A percentile compares a stretch with the other conserved stretches of the same genome.
These are phyloP conservation scores for Pleurotus citrinopileatus DNA, from an alignment of 768 basidiomycete genomes.

Conservation along the genomic window DNA sequence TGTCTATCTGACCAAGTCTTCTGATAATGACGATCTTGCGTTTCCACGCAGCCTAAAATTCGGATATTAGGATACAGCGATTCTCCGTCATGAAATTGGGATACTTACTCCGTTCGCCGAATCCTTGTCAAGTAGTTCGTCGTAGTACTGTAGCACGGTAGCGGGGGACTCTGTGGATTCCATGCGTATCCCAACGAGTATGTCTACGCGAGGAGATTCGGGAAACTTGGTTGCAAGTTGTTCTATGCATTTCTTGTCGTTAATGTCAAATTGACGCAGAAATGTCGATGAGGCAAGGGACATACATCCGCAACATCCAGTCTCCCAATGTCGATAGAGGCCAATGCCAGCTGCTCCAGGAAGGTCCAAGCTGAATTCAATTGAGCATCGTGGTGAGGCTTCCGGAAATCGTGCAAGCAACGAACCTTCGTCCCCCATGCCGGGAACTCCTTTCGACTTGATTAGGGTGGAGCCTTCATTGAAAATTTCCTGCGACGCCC, in stretches of 20 bases:
- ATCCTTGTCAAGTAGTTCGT: slow-evolving; percentile 61
- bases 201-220: slow-evolving; percentile 74
- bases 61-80: background rate
- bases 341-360: slow-evolving; percentile 76
- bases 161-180: slow-evolving; percentile 63
- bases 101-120: slow-evolving; percentile 66
- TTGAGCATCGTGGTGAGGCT: slow-evolving; percentile 4
- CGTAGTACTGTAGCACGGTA: slow-evolving; percentile 60
- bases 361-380: slow-evolving; percentile 59
- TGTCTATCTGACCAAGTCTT: slow-evolving; percentile 57
- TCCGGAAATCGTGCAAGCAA: background rate
- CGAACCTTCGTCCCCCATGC: slow-evolving; percentile 58
- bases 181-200: slow-evolving; percentile 74
- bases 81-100: background rate
- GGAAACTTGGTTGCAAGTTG: slow-evolving; percentile 68
- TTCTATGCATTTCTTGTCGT: slow-evolving; percentile 56
- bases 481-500: slow-evolving; percentile 59
- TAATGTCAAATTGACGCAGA: slow-evolving; percentile 19
- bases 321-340: slow-evolving; percentile 74
- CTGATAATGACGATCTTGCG: slow-evolving; percentile 75
- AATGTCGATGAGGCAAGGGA: slow-evolving; percentile 9
- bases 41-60: slow-evolving; percentile 68
- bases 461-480: slow-evolving; percentile 50
- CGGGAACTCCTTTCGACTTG: slow-evolving; percentile 38
- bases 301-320: slow-evolving; percentile 74